Evolutionary conservation across 2,329 filamentous ascomycete genomes (phyloP).

Genomic region (Trichoderma arundinaceum): DNA sequence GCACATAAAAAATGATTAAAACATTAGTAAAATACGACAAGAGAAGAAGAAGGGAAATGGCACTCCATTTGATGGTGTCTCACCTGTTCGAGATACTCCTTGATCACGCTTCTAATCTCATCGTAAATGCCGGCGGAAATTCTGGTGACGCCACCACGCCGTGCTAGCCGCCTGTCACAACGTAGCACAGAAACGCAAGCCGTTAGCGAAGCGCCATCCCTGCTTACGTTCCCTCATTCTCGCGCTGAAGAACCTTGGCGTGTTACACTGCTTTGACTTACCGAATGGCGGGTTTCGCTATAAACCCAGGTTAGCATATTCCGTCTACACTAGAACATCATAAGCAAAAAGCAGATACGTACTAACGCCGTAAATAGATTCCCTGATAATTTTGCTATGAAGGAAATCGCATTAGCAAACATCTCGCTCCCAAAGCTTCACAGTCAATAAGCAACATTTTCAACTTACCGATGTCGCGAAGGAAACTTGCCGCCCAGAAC

Average conservation of each 20-base stretch:
- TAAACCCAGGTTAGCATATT: neutral
- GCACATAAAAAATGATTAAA: neutral
- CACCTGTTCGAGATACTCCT: conserved; percentile 55
- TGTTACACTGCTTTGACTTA: conserved; percentile 40
- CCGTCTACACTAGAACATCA: too few species aligned
- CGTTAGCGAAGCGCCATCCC: neutral
- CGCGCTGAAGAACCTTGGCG: neutral
- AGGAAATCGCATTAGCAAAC: too few species aligned
- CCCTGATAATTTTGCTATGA: too few species aligned
- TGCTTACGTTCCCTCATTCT: neutral
- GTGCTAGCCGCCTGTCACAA: conserved; percentile 66
- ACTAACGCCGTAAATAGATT: too few species aligned
- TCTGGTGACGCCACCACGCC: conserved; percentile 77
- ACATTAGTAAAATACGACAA: neutral
- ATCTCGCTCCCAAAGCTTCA: too few species aligned
- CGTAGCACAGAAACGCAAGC: conserved; percentile 28
- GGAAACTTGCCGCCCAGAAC: too few species aligned
- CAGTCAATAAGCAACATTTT: neutral
- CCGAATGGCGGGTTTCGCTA: conserved; percentile 62
- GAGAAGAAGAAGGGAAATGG: neutral
- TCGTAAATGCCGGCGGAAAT: conserved; percentile 70
- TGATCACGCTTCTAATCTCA: conserved; percentile 61
- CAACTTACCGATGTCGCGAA: too few species aligned
- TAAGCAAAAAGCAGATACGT: too few species aligned
- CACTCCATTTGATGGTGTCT: neutral